Base-by-base conservation (phyloP, 2,329 filamentous ascomycete species). In the Fusarium goolgardi region DNA sequence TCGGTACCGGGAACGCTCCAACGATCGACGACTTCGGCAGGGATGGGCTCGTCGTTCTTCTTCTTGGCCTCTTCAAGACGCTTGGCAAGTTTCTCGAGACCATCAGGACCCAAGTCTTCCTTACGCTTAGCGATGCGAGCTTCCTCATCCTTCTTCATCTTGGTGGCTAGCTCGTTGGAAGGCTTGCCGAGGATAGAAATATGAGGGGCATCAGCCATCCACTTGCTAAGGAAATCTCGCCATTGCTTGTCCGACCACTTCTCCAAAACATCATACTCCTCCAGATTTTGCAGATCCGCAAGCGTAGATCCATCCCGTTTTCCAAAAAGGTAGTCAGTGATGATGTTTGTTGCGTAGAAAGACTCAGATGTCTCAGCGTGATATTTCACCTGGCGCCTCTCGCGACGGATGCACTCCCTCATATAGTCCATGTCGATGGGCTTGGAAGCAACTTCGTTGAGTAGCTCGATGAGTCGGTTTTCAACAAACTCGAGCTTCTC, bases 271-370 rank as follows among this genome's bases (percentile, higher is more conserved):
- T 96, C 91, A 65, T 89, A 90, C 73, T 90, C 87, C 20, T 74
- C 71, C 11, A 90, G 77, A 18, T 78, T 82, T 67, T 82, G 81
- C 35, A 94, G 78, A 25, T 90, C 84, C 46, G 81, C 84, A 58
- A 95, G 81, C 0, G 89, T 93, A 4, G 91, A 91, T 2, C 96
- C 96, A 76, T 97, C 91, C 32, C 93, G 87, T 51, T 89, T 88
- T 29, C 95, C 96, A 75, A 96, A 99, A 12, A 98, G 85, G 76
- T 96, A 97, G 75, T 98, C 94, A 16, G 90, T 91, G 73, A 98
- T 97, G 63, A 98, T 90, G 63, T 92, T 91, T 67, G 89, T 90
- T 1, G 93, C 90, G 78, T 95, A 97, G 67, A 94, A 93, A 23
- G 89, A 88, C 55, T 93, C 89, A 4, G 91, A 92, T 50, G 88